A percentile compares a stretch with the other conserved stretches of the same genome.
These are phyloP conservation scores for Rhizophora apiculata DNA, from an alignment of 345 rosid species.

Conservation along the genomic window DNA sequence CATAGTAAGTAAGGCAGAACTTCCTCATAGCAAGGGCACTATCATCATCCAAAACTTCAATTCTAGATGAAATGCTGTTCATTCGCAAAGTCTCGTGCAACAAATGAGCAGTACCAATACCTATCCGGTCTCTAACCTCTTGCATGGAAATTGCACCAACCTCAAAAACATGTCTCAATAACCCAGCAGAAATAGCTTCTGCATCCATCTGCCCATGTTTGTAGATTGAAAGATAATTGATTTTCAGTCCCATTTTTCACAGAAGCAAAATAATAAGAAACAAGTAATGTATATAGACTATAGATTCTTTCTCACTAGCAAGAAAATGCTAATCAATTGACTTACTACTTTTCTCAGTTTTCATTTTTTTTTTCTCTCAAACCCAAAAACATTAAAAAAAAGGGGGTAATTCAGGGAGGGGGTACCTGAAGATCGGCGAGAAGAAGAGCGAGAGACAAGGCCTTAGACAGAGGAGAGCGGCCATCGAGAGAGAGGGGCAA, in stretches of 20 bases:
- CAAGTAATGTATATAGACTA: too few relatives aligned
- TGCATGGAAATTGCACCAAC: constrained; percentile 56
- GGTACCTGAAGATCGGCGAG: constrained; percentile 88
- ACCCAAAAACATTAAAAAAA: background rate
- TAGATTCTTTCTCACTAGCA: too few relatives aligned
- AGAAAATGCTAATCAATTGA: too few relatives aligned
- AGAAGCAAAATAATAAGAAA: too few relatives aligned
- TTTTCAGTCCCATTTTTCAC: too few relatives aligned
- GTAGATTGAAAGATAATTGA: background rate
- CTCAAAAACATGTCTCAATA: constrained; percentile 62
- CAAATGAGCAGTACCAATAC: constrained; percentile 77
- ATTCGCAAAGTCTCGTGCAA: constrained; percentile 80
- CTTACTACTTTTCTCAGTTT: too few relatives aligned
- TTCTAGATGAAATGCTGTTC: constrained; percentile 57
- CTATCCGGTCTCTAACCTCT: constrained; percentile 63
- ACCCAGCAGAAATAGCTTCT: constrained; percentile 90
- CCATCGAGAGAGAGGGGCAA: constrained; percentile 63
- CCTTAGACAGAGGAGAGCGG: constrained; percentile 73
- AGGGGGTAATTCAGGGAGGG: background rate
- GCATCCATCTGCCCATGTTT: constrained; percentile 72
- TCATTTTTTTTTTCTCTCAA: too few relatives aligned
- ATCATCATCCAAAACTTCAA: constrained; percentile 71
- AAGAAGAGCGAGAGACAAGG: constrained; percentile 69
- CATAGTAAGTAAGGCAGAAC: constrained; percentile 84
- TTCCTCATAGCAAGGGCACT: constrained; percentile 71